Evolutionary conservation across 805 yeast genomes (phyloP), one percentile per base, ranked within the genome.

Genomic region (Sungouiella blattae): DNA sequence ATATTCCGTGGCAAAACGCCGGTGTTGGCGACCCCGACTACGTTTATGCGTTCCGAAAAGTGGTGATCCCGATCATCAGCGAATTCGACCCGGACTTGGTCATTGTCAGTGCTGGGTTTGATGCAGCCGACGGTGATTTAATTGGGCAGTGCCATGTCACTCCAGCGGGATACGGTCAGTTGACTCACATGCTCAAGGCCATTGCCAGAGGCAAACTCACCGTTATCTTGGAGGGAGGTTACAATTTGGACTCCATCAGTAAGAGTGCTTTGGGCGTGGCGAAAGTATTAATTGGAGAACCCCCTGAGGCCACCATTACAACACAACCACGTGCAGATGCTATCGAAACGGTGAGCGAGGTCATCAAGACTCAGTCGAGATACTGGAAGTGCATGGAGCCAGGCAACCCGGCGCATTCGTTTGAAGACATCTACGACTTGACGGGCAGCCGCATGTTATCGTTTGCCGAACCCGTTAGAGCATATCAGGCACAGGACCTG

Each of bases 91-190:
- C 99, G 0, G 98, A 93, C 62, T 70, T 93, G 44, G 91, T 89
- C 4, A 87, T 93, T 23, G 80, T 93, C 21, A 86, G 96, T 13
- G 81, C 98, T 0, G 99, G 99, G 0, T 93, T 93, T 51, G 99
- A 93, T 64, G 98, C 98, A 14, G 99, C 99, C 1, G 96, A 87
- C 52, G 98, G 98, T 40, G 99, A 93, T 60, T 82, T 87, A 39
- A 86, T 93, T 44, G 99, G 98, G 8, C 95, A 91, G 30, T 93
- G 97, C 58, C 94, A 87, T 57, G 95, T 93, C 2, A 75, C 96
- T 0, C 98, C 98, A 2, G 83, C 88, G 25, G 96, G 96, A 11
- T 93, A 93, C 57, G 97, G 96, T 6, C 89, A 88, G 44, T 88
- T 93, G 96, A 86, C 97, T 4, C 95, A 88, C 54, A 73, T 81